Percentiles rank a stretch among this genome's conserved stretches.
Conservation (phyloP, 306 rosid genomes). For the Cicer pinnatifidum region DNA sequence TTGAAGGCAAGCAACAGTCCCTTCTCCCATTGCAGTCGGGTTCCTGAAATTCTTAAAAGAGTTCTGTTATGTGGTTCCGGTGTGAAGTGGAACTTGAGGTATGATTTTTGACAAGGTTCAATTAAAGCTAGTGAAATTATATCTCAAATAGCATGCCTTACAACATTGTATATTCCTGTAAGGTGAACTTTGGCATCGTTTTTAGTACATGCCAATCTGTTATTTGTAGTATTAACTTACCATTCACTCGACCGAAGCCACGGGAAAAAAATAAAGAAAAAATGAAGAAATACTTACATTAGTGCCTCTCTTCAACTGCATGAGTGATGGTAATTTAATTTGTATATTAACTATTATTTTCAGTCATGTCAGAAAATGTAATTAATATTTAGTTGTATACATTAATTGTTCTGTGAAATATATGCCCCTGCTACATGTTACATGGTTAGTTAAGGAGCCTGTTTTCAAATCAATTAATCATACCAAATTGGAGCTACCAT, state of each 20-base stretch:
- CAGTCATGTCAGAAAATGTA: conserved; percentile 57
- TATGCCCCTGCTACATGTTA: conserved; percentile 29
- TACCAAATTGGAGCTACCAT: conserved; percentile 27
- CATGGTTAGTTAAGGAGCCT: conserved; percentile 14
- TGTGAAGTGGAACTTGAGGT: conserved; percentile 44
- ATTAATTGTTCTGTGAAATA: conserved; percentile 46
- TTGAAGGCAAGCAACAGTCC: conserved; percentile 65
- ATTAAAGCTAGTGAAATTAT: conserved; percentile 48
- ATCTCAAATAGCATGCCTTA: conserved; percentile 47
- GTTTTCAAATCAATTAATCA: conserved; percentile 8
- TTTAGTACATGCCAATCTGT: conserved; percentile 49
- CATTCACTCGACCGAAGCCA: conserved; percentile 44
- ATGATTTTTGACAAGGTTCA: conserved; percentile 38
- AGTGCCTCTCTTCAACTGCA: conserved; percentile 45
- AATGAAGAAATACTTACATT: conserved; percentile 45
- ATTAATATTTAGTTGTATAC: conserved; percentile 53
- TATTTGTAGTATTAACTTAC: conserved; percentile 48
- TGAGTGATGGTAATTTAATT: conserved; percentile 48
- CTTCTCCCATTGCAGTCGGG: conserved; percentile 58
- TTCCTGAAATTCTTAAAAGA: conserved; percentile 32
- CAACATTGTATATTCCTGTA: conserved; percentile 60
- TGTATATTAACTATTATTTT: conserved; percentile 61
- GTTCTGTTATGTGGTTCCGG: conserved; percentile 38
- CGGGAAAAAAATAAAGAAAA: conserved; percentile 23
- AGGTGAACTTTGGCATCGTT: conserved; percentile 57